phyloP scores from a whole-genome alignment of 2,329 filamentous ascomycete species.

The Fusarium guadeloupense region DNA sequence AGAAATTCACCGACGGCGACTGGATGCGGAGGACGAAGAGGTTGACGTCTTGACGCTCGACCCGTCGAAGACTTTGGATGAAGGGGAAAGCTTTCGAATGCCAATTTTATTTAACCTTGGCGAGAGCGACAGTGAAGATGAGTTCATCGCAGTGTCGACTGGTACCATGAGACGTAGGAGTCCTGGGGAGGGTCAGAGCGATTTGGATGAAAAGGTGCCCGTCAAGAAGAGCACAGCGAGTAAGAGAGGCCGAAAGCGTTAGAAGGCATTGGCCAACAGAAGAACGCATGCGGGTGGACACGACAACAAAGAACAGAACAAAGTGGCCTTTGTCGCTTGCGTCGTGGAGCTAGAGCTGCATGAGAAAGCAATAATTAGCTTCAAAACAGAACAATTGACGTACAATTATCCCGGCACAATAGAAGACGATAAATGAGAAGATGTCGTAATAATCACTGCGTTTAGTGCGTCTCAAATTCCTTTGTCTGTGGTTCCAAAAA shows the following conservation, averaged over 20 bases:
- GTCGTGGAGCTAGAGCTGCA: slow-evolving; percentile 20
- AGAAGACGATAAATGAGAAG: slow-evolving; percentile 12
- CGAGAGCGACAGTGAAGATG: slow-evolving; percentile 95
- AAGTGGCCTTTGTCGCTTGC: slow-evolving; percentile 28
- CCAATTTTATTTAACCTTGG: slow-evolving; percentile 92
- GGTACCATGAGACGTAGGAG: slow-evolving; percentile 91
- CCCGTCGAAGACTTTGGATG: slow-evolving; percentile 67
- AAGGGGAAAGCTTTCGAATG: slow-evolving; percentile 80
- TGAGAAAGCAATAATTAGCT: slow-evolving; percentile 15
- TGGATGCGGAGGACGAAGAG: slow-evolving; percentile 92
- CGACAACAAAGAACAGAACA: slow-evolving; percentile 27
- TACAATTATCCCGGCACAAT: slow-evolving; percentile 10
- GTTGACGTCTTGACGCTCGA: slow-evolving; percentile 88
- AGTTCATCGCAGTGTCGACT: slow-evolving; percentile 72
- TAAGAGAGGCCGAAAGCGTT: slow-evolving; percentile 53
- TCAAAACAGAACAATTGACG: slow-evolving; percentile 3
- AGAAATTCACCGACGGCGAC: slow-evolving; percentile 88
- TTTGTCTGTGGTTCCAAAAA: slow-evolving; percentile 6
- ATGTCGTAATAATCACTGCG: slow-evolving; percentile 5
- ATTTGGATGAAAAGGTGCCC: slow-evolving; percentile 54
- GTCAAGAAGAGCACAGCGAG: slow-evolving; percentile 51
- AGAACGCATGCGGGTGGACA: slow-evolving; percentile 1
- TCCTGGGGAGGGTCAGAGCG: slow-evolving; percentile 76
- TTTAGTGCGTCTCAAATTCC: slow-evolving; percentile 18
- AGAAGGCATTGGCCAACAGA: slow-evolving; percentile 8